Evolutionary conservation across 1,284 basidiomycete genomes (phyloP), one percentile per base, ranked within the genome.

Genomic region (Mycosarcoma mackinlayi): DNA sequence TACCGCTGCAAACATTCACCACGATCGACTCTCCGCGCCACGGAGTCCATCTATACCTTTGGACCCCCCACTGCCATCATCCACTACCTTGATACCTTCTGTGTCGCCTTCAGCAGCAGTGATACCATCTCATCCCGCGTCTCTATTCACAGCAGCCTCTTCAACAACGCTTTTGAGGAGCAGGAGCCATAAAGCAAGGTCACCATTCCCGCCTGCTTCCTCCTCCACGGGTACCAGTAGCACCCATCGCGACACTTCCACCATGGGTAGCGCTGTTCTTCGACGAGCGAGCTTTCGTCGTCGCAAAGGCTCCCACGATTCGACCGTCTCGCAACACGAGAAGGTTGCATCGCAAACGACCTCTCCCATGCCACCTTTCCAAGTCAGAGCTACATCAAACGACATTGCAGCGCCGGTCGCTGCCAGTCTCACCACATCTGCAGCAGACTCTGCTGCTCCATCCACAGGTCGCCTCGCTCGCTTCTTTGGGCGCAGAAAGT

Each of bases 221-320:
- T n/a, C 62, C 3, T 70, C 67, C 4, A 70, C 67, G 11, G 62
- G 67, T 8, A 54, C 62, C 5, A 70, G 62, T 54, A 60, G 48
- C 45, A 35, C 41, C 0, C 53, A 47, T 16, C 45, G 63, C 18
- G 63, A 62, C 47, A 53, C 24, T 25, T 49, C 65, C 46, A 58
- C 25, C 27, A 50, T 58, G 45, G 59, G 54, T 38, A 68, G 19
- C 46, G 24, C 54, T 25, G 40, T 61, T 40, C 58, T 65, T n/a
- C 56, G 57, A 24, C 35, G 58, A 24, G 41, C 61, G n/a, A 70
- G 67, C 28, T 16, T 70, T n/a, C 37, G 57, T 45, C 66, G 66
- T 24, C 48, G 66, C 30, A 65, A 21, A n/a, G 49, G 44, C 24
- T 61, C 62, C 10, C 27, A 10, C 9, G 56, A 59, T 18, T 69